Conservation (phyloP, 2,329 filamentous ascomycete genomes). For the Fusarium austroafricanum region DNA sequence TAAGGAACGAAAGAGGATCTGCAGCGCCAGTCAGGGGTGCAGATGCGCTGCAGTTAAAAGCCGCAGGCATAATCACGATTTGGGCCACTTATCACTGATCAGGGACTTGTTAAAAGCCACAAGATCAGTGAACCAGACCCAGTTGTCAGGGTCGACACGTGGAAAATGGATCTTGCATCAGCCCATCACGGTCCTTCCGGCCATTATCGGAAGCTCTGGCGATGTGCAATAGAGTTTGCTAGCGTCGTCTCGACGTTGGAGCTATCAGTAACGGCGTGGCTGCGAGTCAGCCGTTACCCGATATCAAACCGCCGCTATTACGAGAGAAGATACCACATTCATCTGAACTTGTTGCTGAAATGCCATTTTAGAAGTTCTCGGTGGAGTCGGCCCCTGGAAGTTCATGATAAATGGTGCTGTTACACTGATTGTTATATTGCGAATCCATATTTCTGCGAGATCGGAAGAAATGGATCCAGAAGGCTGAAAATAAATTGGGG, state of each 20-base stretch:
- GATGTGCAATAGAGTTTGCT: constrained; percentile 1
- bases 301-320: constrained; percentile 4
- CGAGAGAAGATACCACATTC: not conserved
- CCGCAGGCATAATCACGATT: too few species aligned
- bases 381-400: not conserved
- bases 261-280: too few species aligned
- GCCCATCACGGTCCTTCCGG: not conserved
- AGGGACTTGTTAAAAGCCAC: not conserved
- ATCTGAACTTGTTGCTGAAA: constrained; percentile 2
- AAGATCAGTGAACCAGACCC: not conserved
- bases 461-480: not conserved
- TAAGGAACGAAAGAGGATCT: constrained; percentile 21
- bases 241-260: not conserved
- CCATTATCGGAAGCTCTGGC: not conserved
- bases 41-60: not conserved
- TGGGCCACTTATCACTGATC: too few species aligned
- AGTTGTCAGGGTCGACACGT: constrained; percentile 6
- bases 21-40: constrained; percentile 23
- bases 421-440: not conserved
- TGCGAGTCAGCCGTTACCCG: constrained; percentile 1
- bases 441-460: not conserved
- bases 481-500: constrained; percentile 3
- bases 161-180: not conserved
- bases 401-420: not conserved
- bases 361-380: constrained; percentile 11